Base-by-base conservation (phyloP, 2,329 filamentous ascomycete species). In the Aspergillus pseudoterreus region DNA sequence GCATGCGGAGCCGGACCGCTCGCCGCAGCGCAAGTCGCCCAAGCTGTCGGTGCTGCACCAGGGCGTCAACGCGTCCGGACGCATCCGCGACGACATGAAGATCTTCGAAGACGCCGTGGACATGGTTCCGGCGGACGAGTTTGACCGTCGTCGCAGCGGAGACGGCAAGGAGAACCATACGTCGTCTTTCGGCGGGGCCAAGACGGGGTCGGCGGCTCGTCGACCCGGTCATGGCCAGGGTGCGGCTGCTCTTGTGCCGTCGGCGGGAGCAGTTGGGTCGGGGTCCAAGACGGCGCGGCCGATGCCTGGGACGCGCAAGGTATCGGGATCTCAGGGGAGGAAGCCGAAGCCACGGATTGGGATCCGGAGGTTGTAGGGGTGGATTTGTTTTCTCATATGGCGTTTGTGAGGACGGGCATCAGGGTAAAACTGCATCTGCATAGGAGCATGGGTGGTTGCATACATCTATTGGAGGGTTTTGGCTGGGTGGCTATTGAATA, bases 261-360 rank as follows among this genome's bases (percentile, higher is more conserved):
- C 55, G 8, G 24, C 32, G 35, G 53, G 50, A 0, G 24, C 48
- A 2, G 45, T 45, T 4, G 45, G 57, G 6, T 56, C 59, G 1
- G 45, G 51, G 10, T 58, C 58, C 5, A 63, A 57, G 46, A 22
- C 44, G 14, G 22, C 49, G 43, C 67, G 63, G 50, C 45, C 54
- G 6, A 43, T 50, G 9, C 38, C 51, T 3, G 54, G 58, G 5
- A 39, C 46, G 2, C 61, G 65, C 46, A 71, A 64, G 43, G 60
- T 60, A 10, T 59, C 57, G 9, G 52, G 50, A 4, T 53, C 62
- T 2, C 52, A 53, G 5, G 51, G 51, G 3, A 55, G 56, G 21
- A 70, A 69, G 45, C 30, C 57, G 6, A 72, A 71, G 51, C 63
- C 70, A 1, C 63, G 70, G 12, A 63, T 68, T 44, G 70, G 70